A percentile compares a stretch with the other conserved stretches of the same genome.
These are phyloP conservation scores for Calvatia gigantea DNA, from an alignment of 768 basidiomycete genomes.

Conservation along the genomic window DNA sequence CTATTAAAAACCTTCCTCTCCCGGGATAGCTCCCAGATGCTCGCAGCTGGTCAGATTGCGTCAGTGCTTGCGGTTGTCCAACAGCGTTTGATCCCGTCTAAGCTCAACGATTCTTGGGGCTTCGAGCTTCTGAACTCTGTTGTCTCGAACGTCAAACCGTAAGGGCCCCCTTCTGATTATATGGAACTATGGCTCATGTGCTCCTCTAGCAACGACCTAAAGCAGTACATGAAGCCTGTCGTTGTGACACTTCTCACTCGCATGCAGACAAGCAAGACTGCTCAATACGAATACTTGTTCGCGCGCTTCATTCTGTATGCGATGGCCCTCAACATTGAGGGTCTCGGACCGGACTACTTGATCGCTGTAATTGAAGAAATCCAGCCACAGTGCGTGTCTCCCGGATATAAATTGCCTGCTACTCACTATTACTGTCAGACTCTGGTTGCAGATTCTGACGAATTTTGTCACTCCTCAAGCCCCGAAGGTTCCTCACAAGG, in stretches of 20 bases:
- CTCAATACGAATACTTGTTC: conserved; percentile 82
- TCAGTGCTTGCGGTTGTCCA: conserved; percentile 85
- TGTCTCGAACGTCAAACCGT: conserved; percentile 73
- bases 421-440: conserved; percentile 22
- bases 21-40: conserved; percentile 66
- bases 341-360: conserved; percentile 75
- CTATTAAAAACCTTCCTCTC: conserved; percentile 81
- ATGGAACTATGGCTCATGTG: not conserved
- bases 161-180: conserved; percentile 28
- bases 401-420: not conserved
- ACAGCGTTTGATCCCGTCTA: conserved; percentile 85
- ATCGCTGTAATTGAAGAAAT: conserved; percentile 78
- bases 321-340: conserved; percentile 71
- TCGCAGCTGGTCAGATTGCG: conserved; percentile 65
- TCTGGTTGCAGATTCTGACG: conserved; percentile 78
- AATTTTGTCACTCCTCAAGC: conserved; percentile 80
- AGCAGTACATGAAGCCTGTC: conserved; percentile 70
- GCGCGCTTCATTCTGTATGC: conserved; percentile 73
- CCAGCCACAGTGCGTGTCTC: conserved; percentile 67
- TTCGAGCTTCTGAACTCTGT: conserved; percentile 86
- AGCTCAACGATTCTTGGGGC: conserved; percentile 86
- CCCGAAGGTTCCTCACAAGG: conserved; percentile 75
- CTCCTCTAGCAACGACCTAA: conserved; percentile 51
- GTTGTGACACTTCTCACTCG: conserved; percentile 79
- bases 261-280: conserved; percentile 85